Evolutionary conservation across 306 rosid species (phyloP), one percentile per base, ranked within the genome.

Genomic region (Mucuna pruriens): DNA sequence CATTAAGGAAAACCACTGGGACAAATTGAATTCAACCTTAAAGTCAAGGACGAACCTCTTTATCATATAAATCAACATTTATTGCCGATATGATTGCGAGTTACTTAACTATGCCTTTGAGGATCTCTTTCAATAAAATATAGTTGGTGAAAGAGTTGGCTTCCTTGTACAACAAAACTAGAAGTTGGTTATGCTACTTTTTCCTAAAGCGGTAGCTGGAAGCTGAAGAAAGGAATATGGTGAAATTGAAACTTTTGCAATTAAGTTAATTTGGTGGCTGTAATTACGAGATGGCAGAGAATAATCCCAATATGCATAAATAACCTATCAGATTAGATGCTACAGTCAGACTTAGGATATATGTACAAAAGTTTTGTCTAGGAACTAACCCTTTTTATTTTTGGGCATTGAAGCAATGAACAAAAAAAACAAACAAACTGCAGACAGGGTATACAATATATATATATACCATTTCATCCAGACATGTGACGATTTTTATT

Each of bases 211-310:
- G 61, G 64, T 67, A 46, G 85, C 80, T 76, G 83, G 51, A 85
- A 52, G 83, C 22, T 29, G 77, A 85, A 81, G 88, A 55, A 81
- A 85, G 36, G 85, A 54, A 85, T 64, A 64, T 33, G 71, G 9
- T 39, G 29, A 80, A 19, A n/a, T 70, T 52, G 22, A 84, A 80
- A 80, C 82, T 49, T 84, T 74, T 51, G 23, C 11, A 67, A 23
- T 22, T 20, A 31, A 51, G 82, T 81, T 51, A 51, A 22, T 15
- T 23, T 75, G 71, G 49, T 69, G 33, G 36, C 25, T 68, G 63
- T 58, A 80, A 80, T 61, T 67, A 34, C 17, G 57, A 70, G 68
- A 48, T 70, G 39, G 2, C 38, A 6, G 13, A 75, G 80, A 81
- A 62, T 61, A 65, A 46, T 71, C 20, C 19, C 2, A 6, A 69